A percentile compares a stretch with the other conserved stretches of the same genome.
These are phyloP conservation scores for Wallacemonas sp. DNA, from an alignment of 208 protist species.

Conservation along the genomic window DNA sequence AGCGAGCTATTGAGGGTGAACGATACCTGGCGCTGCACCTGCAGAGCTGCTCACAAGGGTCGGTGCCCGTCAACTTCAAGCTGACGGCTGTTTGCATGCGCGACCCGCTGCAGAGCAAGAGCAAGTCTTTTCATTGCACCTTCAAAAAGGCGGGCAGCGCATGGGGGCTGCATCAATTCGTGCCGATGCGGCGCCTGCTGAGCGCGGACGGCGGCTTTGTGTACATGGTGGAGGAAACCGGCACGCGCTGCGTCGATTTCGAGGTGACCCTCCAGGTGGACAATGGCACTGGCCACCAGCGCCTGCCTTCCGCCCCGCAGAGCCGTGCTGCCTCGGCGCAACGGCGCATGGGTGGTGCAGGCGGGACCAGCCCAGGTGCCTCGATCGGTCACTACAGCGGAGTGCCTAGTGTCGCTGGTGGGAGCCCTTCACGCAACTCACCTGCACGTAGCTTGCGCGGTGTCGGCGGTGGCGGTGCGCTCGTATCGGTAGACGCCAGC, in stretches of 20 bases:
- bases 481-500: constrained; percentile 24
- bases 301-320: constrained; percentile 28
- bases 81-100: constrained; percentile 58
- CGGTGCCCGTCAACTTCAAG: constrained; percentile 70
- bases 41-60: constrained; percentile 64
- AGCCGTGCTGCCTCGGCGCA: constrained; percentile 21
- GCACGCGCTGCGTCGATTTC: constrained; percentile 64
- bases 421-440: not conserved
- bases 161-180: constrained; percentile 89
- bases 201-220: constrained; percentile 59
- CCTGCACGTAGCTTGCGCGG: constrained; percentile 2
- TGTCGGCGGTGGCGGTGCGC: constrained; percentile 2
- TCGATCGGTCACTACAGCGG: constrained; percentile 9
- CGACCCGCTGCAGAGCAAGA: constrained; percentile 62
- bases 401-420: constrained; percentile 7
- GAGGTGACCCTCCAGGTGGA: constrained; percentile 72
- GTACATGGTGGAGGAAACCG: constrained; percentile 62
- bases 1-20: constrained; percentile 44
- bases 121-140: constrained; percentile 82
- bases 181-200: constrained; percentile 53
- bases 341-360: constrained; percentile 15
- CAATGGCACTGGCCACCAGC: constrained; percentile 15
- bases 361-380: not conserved
- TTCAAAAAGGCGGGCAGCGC: constrained; percentile 82
- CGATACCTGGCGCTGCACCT: constrained; percentile 78